Conservation (phyloP, 1,139 yeast species). For the Debaryomyces sp. region DNA sequence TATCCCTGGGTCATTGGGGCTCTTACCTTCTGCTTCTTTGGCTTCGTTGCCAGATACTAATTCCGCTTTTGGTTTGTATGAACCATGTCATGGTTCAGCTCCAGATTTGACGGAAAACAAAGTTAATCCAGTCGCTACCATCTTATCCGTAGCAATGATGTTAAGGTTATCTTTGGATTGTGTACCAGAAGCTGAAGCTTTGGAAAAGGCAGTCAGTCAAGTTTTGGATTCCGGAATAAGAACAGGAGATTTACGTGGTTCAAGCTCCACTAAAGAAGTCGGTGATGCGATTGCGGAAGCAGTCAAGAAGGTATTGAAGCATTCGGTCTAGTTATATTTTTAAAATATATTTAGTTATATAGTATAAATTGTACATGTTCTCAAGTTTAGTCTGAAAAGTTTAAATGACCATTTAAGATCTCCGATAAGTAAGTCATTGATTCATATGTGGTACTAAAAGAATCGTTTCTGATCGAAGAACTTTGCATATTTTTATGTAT, state of each 20-base stretch:
- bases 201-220: constrained; percentile 83
- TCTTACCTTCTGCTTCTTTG: constrained; percentile 93
- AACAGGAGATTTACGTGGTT: constrained; percentile 90
- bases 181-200: constrained; percentile 80
- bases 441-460: constrained; percentile 24
- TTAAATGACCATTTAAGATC: constrained; percentile 31
- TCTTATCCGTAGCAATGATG: constrained; percentile 97
- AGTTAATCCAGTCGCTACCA: constrained; percentile 95
- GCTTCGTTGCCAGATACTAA: constrained; percentile 95
- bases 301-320: constrained; percentile 58
- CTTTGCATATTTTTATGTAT: background rate
- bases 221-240: constrained; percentile 83
- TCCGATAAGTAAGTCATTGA: constrained; percentile 40
- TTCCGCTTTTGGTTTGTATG: constrained; percentile 92
- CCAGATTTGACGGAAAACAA: constrained; percentile 87
- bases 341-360: constrained; percentile 3
- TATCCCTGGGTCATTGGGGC: constrained; percentile 95
- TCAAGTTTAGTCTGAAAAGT: constrained; percentile 15
- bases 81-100: constrained; percentile 98
- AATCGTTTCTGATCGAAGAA: constrained; percentile 7
- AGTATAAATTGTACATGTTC: background rate
- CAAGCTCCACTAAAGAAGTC: constrained; percentile 78
- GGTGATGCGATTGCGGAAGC: constrained; percentile 89
- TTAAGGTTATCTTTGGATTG: constrained; percentile 83
- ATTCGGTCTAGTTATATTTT: constrained; percentile 9